Conservation (phyloP, 495 filamentous ascomycete genomes). For the Neurospora sp. region DNA sequence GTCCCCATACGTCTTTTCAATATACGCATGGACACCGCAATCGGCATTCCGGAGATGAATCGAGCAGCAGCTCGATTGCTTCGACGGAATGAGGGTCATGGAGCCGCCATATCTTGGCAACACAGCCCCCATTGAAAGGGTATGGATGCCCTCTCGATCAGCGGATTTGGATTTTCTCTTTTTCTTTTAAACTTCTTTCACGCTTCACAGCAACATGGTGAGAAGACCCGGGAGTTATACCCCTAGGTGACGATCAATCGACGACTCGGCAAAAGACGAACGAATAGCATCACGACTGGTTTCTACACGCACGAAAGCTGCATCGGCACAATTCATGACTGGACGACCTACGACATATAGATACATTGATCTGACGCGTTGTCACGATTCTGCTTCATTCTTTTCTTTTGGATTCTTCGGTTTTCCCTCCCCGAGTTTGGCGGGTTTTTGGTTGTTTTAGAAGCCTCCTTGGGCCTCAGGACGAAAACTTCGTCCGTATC, state of each 20-base stretch:
- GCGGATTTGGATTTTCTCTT: conserved; percentile 7
- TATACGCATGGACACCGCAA: conserved; percentile 25
- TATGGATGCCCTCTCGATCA: not conserved
- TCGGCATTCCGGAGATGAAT: conserved; percentile 36
- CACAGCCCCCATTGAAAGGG: conserved; percentile 2
- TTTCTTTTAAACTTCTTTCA: conserved; percentile 37
- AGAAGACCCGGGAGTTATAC: conserved; percentile 19
- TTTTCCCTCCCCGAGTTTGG: not conserved
- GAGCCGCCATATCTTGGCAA: not conserved
- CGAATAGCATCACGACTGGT: not conserved
- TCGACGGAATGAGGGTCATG: conserved; percentile 35
- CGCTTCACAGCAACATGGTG: conserved; percentile 34
- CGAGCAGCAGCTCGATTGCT: conserved; percentile 49
- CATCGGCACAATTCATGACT: not conserved
- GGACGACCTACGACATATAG: not conserved
- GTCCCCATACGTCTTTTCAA: conserved; percentile 33
- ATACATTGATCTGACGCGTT: conserved; percentile 6
- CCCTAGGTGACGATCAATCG: conserved; percentile 13
- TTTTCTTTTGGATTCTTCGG: not conserved
- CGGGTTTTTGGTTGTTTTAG: not conserved
- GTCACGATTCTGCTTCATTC: conserved; percentile 2
- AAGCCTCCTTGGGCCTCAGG: not conserved
- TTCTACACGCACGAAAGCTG: not conserved
- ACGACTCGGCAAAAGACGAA: not conserved
- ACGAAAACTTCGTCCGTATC: not conserved